Base-by-base conservation (phyloP, 208 protist species). In the Acanthamoeba castellanii region DNA sequence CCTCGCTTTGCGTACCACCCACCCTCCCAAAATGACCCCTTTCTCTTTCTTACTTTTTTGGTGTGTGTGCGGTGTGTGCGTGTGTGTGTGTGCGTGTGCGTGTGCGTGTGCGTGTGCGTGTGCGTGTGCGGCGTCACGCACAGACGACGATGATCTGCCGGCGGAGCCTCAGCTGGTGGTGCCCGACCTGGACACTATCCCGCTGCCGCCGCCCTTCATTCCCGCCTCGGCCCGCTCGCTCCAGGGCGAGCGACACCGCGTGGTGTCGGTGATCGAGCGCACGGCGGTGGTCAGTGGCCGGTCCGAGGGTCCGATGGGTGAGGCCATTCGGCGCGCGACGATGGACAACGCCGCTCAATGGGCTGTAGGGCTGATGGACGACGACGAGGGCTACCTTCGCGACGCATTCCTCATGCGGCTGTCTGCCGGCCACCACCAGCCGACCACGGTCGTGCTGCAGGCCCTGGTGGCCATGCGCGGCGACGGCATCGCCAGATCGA, bases 381-480 rank as follows among this genome's bases (percentile, higher is more conserved):
- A 81, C 30, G 34, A 22, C 6, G 32, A 11, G 16, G 72, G 72
- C 30, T 81, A 81, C n/a, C 72, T 81, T 2, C 72, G 47, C 72
- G 72, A 81, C 72, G 72, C 72, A 25, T 81, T 81, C 32, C 37
- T 81, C 34, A 59, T 22, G 52, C 52, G 52, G 52, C 52, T 59
- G 5, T 59, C 2, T 11, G 68, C 8, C 3, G n/a, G 14, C n/a
- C 22, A 64, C 9, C 22, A 64, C 57, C 13, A 68, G 16, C 52
- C 61, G 61, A 32, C 61, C 25, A 68, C 18, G 61, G 27, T 9
- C 7, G 61, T 22, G 61, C 61, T 68, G 18, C 61, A 68, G 27
- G 61, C 61, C 61, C 18, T 68, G 25, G 61, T 68, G 61, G 61
- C 61, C 3, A 3, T 68, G 52, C 52, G 16, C 52, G 20, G 16